phyloP scores from a whole-genome alignment of 352 stramenopile genomes.

The Phytophthora syringae region DNA sequence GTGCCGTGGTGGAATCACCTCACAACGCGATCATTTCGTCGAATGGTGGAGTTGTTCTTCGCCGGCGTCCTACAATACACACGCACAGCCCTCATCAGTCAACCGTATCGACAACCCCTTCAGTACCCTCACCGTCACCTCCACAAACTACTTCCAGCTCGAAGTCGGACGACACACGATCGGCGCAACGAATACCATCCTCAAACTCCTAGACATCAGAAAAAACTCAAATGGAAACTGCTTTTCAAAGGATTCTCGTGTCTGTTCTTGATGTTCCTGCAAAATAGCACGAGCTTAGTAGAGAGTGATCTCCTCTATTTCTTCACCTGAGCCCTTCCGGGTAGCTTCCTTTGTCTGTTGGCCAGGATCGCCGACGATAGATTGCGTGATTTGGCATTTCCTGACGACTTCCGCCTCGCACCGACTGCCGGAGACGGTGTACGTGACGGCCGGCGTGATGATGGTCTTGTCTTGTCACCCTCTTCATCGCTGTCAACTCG shows the following conservation, averaged over 20 bases:
- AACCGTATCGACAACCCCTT: constrained; percentile 1
- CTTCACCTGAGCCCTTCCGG: constrained; percentile 28
- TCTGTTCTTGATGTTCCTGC: neutral
- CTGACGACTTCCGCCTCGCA: constrained; percentile 12
- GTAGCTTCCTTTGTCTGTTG: constrained; percentile 41
- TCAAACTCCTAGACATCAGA: constrained; percentile 21
- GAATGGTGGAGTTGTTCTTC: constrained; percentile 32
- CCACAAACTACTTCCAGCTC: neutral
- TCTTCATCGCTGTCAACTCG: constrained; percentile 38
- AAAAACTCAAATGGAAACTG: constrained; percentile 4
- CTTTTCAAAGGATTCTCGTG: constrained; percentile 2
- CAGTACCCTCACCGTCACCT: neutral
- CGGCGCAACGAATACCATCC: constrained; percentile 21
- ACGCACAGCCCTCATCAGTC: constrained; percentile 18
- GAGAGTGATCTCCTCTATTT: constrained; percentile 60
- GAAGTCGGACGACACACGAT: constrained; percentile 41
- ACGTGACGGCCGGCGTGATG: constrained; percentile 7
- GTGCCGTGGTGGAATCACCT: constrained; percentile 4
- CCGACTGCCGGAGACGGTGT: constrained; percentile 11
- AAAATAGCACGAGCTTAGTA: constrained; percentile 3
- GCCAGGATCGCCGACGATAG: constrained; percentile 43
- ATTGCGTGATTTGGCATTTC: constrained; percentile 21
- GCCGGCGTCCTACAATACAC: constrained; percentile 20
- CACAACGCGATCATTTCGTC: constrained; percentile 22
- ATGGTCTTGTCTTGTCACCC: constrained; percentile 6